A percentile compares a stretch with the other conserved stretches of the same genome.
phyloP scores from a whole-genome alignment of 1,284 basidiomycete genomes.

The Xerocomus nothofagi region DNA sequence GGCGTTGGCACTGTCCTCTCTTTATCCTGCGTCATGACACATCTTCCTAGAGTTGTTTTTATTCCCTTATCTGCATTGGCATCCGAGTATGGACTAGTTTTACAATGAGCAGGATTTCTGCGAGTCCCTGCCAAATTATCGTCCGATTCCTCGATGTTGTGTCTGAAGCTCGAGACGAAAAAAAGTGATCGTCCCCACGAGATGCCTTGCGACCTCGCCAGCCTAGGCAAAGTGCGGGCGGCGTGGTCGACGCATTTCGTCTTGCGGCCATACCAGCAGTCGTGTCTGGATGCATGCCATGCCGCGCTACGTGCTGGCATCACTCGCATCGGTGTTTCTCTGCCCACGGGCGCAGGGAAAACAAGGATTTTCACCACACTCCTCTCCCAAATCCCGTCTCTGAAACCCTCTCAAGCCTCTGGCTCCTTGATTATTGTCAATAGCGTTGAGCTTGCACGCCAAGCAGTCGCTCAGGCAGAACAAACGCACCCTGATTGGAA shows the following conservation, averaged over 20 bases:
- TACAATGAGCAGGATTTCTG: conserved; percentile 24
- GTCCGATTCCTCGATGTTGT: background rate
- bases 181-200: conserved; percentile 13
- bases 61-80: conserved; percentile 29
- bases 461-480: conserved; percentile 77
- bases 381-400: conserved; percentile 58
- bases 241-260: conserved; percentile 17
- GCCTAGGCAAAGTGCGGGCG: too few relatives aligned
- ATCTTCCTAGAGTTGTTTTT: conserved; percentile 38
- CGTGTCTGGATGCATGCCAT: conserved; percentile 81
- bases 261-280: conserved; percentile 88
- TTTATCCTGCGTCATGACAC: conserved; percentile 24
- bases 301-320: conserved; percentile 62
- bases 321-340: conserved; percentile 86
- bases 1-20: conserved; percentile 36
- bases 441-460: conserved; percentile 84
- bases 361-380: conserved; percentile 90
- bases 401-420: conserved; percentile 44
- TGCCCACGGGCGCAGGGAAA: conserved; percentile 92
- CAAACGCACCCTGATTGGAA: conserved; percentile 70
- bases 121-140: conserved; percentile 21
- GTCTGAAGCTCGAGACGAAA: too few relatives aligned
- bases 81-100: conserved; percentile 22
- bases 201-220: conserved; percentile 4
- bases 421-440: conserved; percentile 84